phyloP scores from a whole-genome alignment of 192 early-diverging fungal genomes.

The Linnemannia elongata region DNA sequence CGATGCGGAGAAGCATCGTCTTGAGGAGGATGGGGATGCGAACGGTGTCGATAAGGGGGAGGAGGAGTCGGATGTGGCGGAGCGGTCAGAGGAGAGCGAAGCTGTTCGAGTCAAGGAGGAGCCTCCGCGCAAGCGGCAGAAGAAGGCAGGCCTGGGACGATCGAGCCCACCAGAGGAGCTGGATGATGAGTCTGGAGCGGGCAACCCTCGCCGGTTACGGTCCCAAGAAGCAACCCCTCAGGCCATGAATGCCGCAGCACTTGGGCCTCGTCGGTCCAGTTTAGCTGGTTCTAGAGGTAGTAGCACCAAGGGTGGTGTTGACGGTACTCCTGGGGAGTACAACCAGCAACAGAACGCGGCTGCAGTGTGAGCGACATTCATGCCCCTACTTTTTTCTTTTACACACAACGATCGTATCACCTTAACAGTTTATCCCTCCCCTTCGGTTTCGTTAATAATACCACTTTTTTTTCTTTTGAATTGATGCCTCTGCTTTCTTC shows the following conservation, averaged over 20 bases:
- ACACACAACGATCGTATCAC: too few species aligned
- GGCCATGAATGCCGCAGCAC: neutral
- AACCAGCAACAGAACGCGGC: neutral
- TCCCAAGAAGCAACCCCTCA: constrained; percentile 18
- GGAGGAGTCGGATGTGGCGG: neutral
- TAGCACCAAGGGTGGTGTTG: neutral
- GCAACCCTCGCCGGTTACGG: constrained; percentile 27
- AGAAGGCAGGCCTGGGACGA: neutral
- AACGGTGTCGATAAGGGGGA: neutral
- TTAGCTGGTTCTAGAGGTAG: constrained; percentile 6
- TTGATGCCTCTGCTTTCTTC: too few species aligned
- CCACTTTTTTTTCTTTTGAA: too few species aligned
- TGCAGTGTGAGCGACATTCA: neutral
- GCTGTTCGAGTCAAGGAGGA: neutral
- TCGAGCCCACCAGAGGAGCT: constrained; percentile 2
- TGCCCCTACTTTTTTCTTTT: neutral
- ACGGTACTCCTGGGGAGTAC: constrained; percentile 28
- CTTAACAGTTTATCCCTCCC: too few species aligned
- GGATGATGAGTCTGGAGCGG: neutral
- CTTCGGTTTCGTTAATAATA: too few species aligned
- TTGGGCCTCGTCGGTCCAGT: constrained; percentile 18
- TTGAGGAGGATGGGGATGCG: neutral
- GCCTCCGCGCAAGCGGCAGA: constrained; percentile 32
- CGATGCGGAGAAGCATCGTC: neutral
- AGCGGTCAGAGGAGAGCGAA: neutral